A percentile compares a stretch with the other conserved stretches of the same genome.
Evolutionary conservation across 169 alveolate genomes (phyloP).

Genomic region (Eimeria necatrix): DNA sequence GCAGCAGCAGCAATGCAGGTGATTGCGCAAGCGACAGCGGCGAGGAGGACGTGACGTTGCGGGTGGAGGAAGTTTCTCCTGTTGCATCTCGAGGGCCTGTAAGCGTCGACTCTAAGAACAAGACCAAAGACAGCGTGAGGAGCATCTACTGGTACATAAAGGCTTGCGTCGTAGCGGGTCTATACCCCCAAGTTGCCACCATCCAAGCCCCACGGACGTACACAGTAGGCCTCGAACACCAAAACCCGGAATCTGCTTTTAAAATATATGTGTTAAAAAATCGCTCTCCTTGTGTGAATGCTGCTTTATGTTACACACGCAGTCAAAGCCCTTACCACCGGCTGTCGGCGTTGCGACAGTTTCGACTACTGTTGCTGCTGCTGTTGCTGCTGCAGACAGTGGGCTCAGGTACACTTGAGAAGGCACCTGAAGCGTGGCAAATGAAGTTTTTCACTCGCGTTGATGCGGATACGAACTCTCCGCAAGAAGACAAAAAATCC

Average conservation of each 20-base stretch:
- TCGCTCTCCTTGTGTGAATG: too few species aligned
- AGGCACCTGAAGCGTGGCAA: slow-evolving; percentile 73
- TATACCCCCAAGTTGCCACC: slow-evolving; percentile 77
- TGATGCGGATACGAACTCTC: slow-evolving; percentile 25
- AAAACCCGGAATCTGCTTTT: not conserved
- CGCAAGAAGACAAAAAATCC: slow-evolving; percentile 5
- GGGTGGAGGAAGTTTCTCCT: slow-evolving; percentile 22
- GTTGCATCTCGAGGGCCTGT: not conserved
- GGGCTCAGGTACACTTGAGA: slow-evolving; percentile 75
- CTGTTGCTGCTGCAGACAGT: slow-evolving; percentile 73
- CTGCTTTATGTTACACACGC: too few species aligned
- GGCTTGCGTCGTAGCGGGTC: slow-evolving; percentile 79
- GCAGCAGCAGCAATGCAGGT: slow-evolving; percentile 18
- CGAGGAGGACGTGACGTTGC: slow-evolving; percentile 22
- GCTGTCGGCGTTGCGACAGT: slow-evolving; percentile 1
- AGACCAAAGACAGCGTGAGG: slow-evolving; percentile 42
- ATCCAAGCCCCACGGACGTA: slow-evolving; percentile 65
- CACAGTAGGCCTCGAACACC: slow-evolving; percentile 42
- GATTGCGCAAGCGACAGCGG: slow-evolving; percentile 50
- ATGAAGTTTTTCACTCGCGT: slow-evolving; percentile 58
- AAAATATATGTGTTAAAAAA: too few species aligned
- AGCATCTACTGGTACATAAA: slow-evolving; percentile 68
- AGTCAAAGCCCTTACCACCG: too few species aligned
- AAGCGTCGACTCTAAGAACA: not conserved
- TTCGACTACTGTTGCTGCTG: not conserved